Evolutionary conservation across 176 grass and related monocot species (phyloP).

Genomic region (Poa pratensis): DNA sequence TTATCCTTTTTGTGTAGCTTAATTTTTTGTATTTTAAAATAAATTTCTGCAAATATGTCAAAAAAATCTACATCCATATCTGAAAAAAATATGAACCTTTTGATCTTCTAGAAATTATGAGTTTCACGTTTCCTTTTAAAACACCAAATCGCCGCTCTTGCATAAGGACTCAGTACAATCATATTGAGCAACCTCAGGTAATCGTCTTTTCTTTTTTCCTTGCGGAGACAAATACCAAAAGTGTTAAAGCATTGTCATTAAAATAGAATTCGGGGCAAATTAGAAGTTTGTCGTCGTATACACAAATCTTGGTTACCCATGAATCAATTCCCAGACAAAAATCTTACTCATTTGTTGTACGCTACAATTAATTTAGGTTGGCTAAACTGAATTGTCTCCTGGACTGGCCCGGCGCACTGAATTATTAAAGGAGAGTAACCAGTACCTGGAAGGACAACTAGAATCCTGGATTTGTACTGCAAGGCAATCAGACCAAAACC

Average conservation of each 20-base stretch:
- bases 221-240: not conserved
- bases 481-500: not conserved
- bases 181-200: not conserved
- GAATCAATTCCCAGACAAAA: not conserved
- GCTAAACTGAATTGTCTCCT: not conserved
- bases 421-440: conserved; percentile 12
- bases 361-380: not conserved
- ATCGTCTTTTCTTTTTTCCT: not conserved
- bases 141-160: too few species aligned
- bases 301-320: not conserved
- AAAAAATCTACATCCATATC: too few species aligned
- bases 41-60: too few species aligned
- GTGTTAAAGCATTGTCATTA: not conserved
- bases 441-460: conserved; percentile 13
- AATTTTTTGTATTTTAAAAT: too few species aligned
- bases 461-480: conserved; percentile 22
- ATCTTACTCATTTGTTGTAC: not conserved
- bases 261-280: not conserved
- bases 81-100: too few species aligned
- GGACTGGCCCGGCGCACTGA: not conserved
- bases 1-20: too few species aligned
- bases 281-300: not conserved
- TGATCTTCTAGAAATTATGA: too few species aligned
- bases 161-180: too few species aligned
- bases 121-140: too few species aligned